These are phyloP conservation scores for Thuidium tamariscinum DNA, from an alignment of 225 moss, liverwort and hornwort species.

Conservation along the genomic window DNA sequence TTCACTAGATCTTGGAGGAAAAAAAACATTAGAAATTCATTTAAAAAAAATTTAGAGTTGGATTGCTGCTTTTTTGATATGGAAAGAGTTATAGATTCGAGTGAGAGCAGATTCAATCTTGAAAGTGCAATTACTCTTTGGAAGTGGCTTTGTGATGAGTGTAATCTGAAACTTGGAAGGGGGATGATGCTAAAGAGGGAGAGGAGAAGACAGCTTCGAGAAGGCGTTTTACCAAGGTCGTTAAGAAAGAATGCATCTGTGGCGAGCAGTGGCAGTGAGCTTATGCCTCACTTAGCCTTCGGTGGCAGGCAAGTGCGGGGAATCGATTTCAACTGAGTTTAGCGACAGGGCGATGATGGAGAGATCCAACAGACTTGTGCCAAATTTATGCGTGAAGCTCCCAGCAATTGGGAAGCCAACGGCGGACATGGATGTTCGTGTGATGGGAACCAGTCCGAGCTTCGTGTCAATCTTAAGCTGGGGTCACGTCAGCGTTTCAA, in stretches of 20 bases:
- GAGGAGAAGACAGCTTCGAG: background rate
- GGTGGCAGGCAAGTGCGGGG: background rate
- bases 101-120: background rate
- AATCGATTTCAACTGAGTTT: background rate
- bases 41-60: too few species aligned
- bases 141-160: background rate
- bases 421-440: background rate
- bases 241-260: background rate
- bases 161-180: background rate
- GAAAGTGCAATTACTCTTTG: background rate
- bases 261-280: conserved; percentile 13
- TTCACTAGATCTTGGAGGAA: too few species aligned
- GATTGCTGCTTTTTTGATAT: background rate
- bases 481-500: background rate
- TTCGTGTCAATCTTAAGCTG: background rate
- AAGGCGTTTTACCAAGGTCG: background rate
- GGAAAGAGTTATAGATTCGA: background rate
- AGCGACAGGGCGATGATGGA: background rate
- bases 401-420: background rate
- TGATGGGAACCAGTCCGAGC: background rate
- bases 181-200: background rate
- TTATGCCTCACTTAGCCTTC: background rate
- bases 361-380: background rate
- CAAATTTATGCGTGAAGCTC: background rate
- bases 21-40: too few species aligned